These are phyloP conservation scores for Mycena indigotica DNA, from an alignment of 768 basidiomycete genomes.

Conservation along the genomic window DNA sequence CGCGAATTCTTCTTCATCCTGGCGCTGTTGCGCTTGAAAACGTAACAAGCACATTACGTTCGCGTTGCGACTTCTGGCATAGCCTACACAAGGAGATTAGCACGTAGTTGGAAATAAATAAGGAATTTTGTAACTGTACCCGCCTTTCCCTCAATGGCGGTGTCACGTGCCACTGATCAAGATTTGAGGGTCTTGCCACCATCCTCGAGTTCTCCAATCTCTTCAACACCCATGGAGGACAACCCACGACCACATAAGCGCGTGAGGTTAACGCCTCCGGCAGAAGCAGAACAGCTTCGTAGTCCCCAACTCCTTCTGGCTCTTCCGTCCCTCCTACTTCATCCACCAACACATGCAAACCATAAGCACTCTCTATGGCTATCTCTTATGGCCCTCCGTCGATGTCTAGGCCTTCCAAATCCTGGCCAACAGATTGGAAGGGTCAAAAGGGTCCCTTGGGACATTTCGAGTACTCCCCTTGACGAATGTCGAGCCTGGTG, in stretches of 20 bases:
- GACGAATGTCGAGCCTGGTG: conserved; percentile 73
- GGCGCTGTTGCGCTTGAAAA: conserved; percentile 28
- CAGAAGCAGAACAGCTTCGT: conserved; percentile 1
- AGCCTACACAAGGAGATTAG: conserved; percentile 19
- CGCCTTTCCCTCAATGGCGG: not conserved
- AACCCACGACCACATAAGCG: conserved; percentile 40
- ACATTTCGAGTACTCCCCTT: conserved; percentile 9
- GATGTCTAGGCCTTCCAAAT: conserved; percentile 51
- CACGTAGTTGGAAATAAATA: conserved; percentile 1
- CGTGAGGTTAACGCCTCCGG: conserved; percentile 24
- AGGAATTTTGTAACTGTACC: not conserved
- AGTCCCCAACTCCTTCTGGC: conserved; percentile 51
- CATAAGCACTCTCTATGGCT: conserved; percentile 59
- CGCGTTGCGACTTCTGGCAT: conserved; percentile 37
- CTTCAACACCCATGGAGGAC: conserved; percentile 16
- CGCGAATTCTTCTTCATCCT: conserved; percentile 35
- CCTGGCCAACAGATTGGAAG: conserved; percentile 49
- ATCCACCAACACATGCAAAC: conserved; percentile 63
- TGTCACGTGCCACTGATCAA: not conserved
- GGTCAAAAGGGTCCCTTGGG: not conserved
- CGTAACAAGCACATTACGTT: conserved; percentile 24
- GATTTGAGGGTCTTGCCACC: not conserved
- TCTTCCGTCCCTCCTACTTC: conserved; percentile 60
- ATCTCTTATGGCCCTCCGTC: conserved; percentile 57
- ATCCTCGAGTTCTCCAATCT: not conserved